These are phyloP conservation scores for Phytophthora cactorum DNA, from an alignment of 352 stramenopile genomes.

Conservation along the genomic window DNA sequence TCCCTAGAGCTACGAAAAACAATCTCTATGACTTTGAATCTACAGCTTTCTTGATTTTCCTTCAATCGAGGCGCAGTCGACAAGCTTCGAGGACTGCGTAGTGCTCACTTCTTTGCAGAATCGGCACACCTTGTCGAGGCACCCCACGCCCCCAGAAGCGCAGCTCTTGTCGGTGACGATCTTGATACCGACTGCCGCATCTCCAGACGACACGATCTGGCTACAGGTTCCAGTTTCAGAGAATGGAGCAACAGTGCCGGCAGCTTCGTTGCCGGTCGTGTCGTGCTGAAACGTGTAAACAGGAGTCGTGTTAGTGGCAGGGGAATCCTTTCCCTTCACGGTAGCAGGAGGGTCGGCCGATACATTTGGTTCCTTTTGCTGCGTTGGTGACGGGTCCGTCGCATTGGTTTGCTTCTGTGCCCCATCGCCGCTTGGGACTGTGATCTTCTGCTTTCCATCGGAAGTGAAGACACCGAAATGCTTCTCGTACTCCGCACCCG, in stretches of 20 bases:
- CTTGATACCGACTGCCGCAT: slow-evolving; percentile 12
- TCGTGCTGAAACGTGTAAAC: slow-evolving; percentile 31
- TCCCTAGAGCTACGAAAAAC: slow-evolving; percentile 10
- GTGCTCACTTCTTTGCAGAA: slow-evolving; percentile 10
- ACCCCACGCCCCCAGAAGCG: slow-evolving; percentile 11
- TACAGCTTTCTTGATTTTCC: slow-evolving; percentile 25
- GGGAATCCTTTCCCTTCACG: background rate
- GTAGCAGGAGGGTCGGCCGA: slow-evolving; percentile 8
- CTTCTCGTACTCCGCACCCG: slow-evolving; percentile 56
- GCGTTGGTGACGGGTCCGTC: slow-evolving; percentile 11
- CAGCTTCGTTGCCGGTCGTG: slow-evolving; percentile 13
- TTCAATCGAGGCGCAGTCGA: slow-evolving; percentile 7
- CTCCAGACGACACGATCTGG: slow-evolving; percentile 11
- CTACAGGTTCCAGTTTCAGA: slow-evolving; percentile 9
- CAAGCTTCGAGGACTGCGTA: background rate
- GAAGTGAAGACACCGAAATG: slow-evolving; percentile 63
- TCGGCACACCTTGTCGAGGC: slow-evolving; percentile 14
- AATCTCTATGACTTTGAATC: slow-evolving; percentile 19
- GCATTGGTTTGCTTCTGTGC: slow-evolving; percentile 18
- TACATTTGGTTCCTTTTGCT: slow-evolving; percentile 10
- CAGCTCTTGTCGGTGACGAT: slow-evolving; percentile 16
- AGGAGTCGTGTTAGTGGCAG: background rate
- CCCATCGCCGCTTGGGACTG: slow-evolving; percentile 33
- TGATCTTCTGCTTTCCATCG: slow-evolving; percentile 46
- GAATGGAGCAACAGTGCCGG: slow-evolving; percentile 27